phyloP scores from a whole-genome alignment of 768 basidiomycete species.

The Boletus huronensis region DNA sequence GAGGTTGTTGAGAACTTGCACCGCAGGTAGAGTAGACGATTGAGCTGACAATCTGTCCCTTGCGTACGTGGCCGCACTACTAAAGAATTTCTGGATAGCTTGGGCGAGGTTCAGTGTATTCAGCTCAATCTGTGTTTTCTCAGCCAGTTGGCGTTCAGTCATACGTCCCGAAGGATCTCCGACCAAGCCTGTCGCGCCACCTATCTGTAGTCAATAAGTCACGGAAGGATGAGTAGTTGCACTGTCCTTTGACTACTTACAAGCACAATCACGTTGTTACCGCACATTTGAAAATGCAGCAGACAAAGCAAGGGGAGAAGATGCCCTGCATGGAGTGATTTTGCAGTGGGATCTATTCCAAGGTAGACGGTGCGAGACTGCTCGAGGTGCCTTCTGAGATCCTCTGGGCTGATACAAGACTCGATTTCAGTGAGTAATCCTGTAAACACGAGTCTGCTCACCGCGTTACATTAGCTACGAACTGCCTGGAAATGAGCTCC shows the following conservation, averaged over 20 bases:
- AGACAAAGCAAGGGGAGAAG: slow-evolving; percentile 83
- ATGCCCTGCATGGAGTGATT: slow-evolving; percentile 90
- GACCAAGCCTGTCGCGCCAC: slow-evolving; percentile 93
- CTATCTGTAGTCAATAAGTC: slow-evolving; percentile 58
- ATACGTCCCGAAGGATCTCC: slow-evolving; percentile 93
- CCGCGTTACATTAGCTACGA: slow-evolving; percentile 38
- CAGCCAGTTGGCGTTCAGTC: slow-evolving; percentile 72
- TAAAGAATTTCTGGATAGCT: slow-evolving; percentile 73
- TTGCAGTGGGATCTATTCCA: slow-evolving; percentile 91
- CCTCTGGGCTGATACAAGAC: slow-evolving; percentile 36
- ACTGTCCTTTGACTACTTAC: slow-evolving; percentile 44
- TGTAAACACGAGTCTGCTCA: slow-evolving; percentile 13
- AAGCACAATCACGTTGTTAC: slow-evolving; percentile 79
- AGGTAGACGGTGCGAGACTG: slow-evolving; percentile 63
- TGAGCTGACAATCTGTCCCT: slow-evolving; percentile 26
- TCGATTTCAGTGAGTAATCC: background rate
- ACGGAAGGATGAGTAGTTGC: background rate
- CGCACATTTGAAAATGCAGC: slow-evolving; percentile 84
- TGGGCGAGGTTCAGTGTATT: slow-evolving; percentile 65
- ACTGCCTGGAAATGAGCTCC: slow-evolving; percentile 32
- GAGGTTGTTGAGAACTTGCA: slow-evolving; percentile 60
- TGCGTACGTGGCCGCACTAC: slow-evolving; percentile 61
- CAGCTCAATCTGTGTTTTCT: slow-evolving; percentile 50
- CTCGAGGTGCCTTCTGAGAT: slow-evolving; percentile 37
- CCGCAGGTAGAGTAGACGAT: slow-evolving; percentile 11